Evolutionary conservation across 495 filamentous ascomycete genomes (phyloP), one percentile per base, ranked within the genome.

Genomic region (Neurospora sp.): DNA sequence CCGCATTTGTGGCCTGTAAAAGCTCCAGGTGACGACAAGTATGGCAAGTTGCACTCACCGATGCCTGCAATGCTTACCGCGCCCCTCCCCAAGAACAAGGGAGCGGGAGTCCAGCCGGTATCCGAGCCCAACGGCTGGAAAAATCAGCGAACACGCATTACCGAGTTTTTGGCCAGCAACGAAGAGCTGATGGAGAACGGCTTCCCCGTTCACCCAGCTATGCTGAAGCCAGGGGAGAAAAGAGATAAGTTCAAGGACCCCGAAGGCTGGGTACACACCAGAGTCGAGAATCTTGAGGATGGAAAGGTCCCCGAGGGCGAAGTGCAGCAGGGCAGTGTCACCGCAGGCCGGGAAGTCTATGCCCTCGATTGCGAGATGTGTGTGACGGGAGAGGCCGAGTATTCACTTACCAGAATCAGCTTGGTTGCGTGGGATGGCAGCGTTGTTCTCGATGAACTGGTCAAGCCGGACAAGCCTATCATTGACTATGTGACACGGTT

Each of bases 341-440:
- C 94, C 2, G 93, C 88, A 14, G 96, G 94, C 22, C 88, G 92
- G 48, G 88, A 90, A n/a, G 83, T 98, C 8, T 81, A 96, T 31
- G 90, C 93, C 10, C 85, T 99, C 69, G 96, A 99, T 76, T 99
- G 96, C 79, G 96, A 99, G 79, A 99, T 99, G 96, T 97, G 94
- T 77, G 87, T 90, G 78, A 95, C 94, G 0, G 90, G 90, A 73
- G 88, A 87, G 22, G 88, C 87, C 9, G 87, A 91, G 69, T 90
- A 88, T 35, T 94, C 94, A 68, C 88, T 99, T 68, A 95, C 96
- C 0, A 89, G 96, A 39, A 91, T 98, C 79, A 96, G 93, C 79
- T 74, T 99, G 37, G 83, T 98, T 8, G 82, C 87, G 69, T 99
- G 96, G 96, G 92, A 93, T 76, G 94, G 93, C 17, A 88, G 89